Percentiles rank a stretch among this genome's conserved stretches.
phyloP scores from a whole-genome alignment of 768 basidiomycete species.

The Mycena vitilis region DNA sequence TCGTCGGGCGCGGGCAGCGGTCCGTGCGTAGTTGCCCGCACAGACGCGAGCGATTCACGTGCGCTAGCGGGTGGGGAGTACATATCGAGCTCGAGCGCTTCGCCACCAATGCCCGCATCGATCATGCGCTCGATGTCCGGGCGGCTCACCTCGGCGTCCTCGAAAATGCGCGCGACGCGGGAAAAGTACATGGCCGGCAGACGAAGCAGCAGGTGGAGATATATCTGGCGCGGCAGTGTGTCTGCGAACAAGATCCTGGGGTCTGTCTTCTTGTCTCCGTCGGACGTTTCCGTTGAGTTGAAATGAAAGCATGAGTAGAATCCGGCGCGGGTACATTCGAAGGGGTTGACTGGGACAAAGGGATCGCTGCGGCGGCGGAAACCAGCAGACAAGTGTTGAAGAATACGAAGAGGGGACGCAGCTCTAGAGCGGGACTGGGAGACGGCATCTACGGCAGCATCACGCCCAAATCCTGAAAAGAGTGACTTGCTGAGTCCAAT shows the following conservation, averaged over 20 bases:
- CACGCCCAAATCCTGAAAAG: slow-evolving; percentile 44
- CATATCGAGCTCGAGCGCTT: slow-evolving; percentile 2
- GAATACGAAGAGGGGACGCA: slow-evolving; percentile 69
- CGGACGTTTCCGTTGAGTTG: slow-evolving; percentile 51
- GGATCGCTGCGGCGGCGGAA: slow-evolving; percentile 64
- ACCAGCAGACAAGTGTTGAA: slow-evolving; percentile 64
- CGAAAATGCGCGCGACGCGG: slow-evolving; percentile 79
- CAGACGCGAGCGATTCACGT: slow-evolving; percentile 40
- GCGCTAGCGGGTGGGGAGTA: slow-evolving; percentile 8
- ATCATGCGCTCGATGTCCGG: slow-evolving; percentile 76
- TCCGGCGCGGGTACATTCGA: slow-evolving; percentile 45
- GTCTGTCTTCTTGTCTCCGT: slow-evolving; percentile 26
- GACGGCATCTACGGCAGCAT: slow-evolving; percentile 52
- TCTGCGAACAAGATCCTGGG: slow-evolving; percentile 47
- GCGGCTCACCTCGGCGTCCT: slow-evolving; percentile 81
- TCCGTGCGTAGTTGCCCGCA: slow-evolving; percentile 34
- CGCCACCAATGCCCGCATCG: slow-evolving; percentile 48
- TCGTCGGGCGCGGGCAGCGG: slow-evolving; percentile 65
- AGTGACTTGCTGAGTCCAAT: no score
- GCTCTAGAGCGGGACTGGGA: slow-evolving; percentile 65
- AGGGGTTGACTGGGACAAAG: slow-evolving; percentile 69
- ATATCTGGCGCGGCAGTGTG: slow-evolving; percentile 55
- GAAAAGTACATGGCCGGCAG: slow-evolving; percentile 86
- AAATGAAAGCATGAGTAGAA: slow-evolving; percentile 35
- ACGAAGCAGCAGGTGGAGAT: slow-evolving; percentile 65